phyloP scores from a whole-genome alignment of 306 rosid species.

The Sesbania bispinosa region DNA sequence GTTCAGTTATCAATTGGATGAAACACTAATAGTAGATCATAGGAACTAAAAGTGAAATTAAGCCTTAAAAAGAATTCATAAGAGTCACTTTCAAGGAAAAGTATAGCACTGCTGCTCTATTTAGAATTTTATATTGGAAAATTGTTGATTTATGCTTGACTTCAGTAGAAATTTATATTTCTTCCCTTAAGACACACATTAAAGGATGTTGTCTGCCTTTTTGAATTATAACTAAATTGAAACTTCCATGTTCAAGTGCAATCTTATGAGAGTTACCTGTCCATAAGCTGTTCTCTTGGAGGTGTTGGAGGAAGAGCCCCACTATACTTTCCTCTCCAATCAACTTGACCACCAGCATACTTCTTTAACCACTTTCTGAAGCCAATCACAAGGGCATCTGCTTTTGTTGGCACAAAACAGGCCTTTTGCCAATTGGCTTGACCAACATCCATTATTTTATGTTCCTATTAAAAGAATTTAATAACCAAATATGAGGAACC shows the following conservation, averaged over 20 bases:
- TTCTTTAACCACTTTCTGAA: slow-evolving; percentile 85
- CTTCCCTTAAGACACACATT: background rate
- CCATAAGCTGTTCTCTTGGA: slow-evolving; percentile 77
- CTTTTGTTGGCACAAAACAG: slow-evolving; percentile 83
- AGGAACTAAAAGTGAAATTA: too few species aligned
- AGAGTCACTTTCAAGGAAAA: too few species aligned
- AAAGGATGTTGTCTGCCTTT: background rate
- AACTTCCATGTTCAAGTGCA: slow-evolving; percentile 6
- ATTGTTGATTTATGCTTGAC: too few species aligned
- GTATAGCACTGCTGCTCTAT: too few species aligned
- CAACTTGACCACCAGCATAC: slow-evolving; percentile 75
- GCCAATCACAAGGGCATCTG: slow-evolving; percentile 80
- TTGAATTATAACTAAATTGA: background rate
- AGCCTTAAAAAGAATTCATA: too few species aligned
- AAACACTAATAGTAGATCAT: too few species aligned
- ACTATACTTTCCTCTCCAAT: slow-evolving; percentile 79
- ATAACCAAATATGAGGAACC: slow-evolving; percentile 16
- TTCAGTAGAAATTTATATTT: background rate
- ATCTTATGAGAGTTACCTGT: slow-evolving; percentile 52
- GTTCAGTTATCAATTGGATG: too few species aligned
- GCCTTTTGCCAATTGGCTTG: slow-evolving; percentile 70
- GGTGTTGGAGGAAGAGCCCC: slow-evolving; percentile 80
- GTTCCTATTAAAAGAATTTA: slow-evolving; percentile 50
- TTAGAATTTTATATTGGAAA: too few species aligned
- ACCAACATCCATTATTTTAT: slow-evolving; percentile 55